Conservation (phyloP, 805 yeast genomes). For the Candida khao-thaluensis region DNA sequence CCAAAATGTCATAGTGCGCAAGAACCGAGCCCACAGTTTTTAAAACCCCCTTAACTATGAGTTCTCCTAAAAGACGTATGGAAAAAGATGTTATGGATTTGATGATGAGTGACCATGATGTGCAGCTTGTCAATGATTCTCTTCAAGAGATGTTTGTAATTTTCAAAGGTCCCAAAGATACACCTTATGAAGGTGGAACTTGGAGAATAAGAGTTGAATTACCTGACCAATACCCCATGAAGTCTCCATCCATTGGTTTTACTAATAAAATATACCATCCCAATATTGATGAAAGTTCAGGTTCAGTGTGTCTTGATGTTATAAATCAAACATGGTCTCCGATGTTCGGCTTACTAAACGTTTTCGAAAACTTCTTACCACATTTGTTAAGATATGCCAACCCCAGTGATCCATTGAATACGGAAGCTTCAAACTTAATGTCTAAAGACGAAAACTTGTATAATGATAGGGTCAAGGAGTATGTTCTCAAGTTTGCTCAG, state of each 20-base stretch:
- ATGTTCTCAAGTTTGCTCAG: conserved; percentile 65
- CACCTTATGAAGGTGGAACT: conserved; percentile 86
- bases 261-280: conserved; percentile 92
- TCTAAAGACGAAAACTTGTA: conserved; percentile 66
- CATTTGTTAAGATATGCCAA: conserved; percentile 90
- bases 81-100: conserved; percentile 96
- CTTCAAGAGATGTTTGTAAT: conserved; percentile 83
- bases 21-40: neutral
- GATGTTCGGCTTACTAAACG: conserved; percentile 87
- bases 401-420: conserved; percentile 89
- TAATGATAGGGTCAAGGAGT: conserved; percentile 65
- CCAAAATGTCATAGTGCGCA: conserved; percentile 1
- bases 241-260: conserved; percentile 94
- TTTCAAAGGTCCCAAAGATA: conserved; percentile 75
- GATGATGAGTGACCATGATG: conserved; percentile 94
- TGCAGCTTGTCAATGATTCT: conserved; percentile 70
- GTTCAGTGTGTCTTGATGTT: conserved; percentile 93
- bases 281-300: conserved; percentile 85
- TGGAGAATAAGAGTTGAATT: conserved; percentile 93
- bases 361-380: conserved; percentile 90
- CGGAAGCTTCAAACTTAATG: conserved; percentile 82
- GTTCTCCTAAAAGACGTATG: conserved; percentile 74
- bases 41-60: conserved; percentile 22
- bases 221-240: conserved; percentile 94
- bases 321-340: conserved; percentile 99